A percentile compares a stretch with the other conserved stretches of the same genome.
These are phyloP conservation scores for Trichoderma hamatum DNA, from an alignment of 2,329 filamentous ascomycete species.

Conservation along the genomic window DNA sequence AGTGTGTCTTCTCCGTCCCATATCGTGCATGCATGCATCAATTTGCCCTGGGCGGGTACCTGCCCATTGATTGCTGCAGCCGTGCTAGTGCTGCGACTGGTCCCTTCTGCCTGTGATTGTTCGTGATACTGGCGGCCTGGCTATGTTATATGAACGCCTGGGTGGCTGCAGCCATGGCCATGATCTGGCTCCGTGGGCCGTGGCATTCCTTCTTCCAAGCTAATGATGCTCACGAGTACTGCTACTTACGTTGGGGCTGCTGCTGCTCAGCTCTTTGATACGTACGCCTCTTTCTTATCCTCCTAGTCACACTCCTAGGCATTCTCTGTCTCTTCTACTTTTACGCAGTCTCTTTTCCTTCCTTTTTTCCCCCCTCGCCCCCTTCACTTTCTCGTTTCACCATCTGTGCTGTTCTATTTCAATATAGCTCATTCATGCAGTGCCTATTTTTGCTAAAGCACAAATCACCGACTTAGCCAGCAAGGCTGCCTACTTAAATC, in stretches of 20 bases:
- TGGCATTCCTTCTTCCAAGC: constrained; percentile 17
- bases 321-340: not conserved
- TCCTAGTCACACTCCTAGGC: not conserved
- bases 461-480: not conserved
- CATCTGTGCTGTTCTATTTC: not conserved
- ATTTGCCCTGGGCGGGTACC: not conserved
- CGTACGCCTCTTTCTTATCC: constrained; percentile 19
- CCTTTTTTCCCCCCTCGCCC: not conserved
- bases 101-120: constrained; percentile 5
- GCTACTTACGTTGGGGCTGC: not conserved
- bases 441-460: not conserved
- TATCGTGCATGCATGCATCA: constrained; percentile 8
- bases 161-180: constrained; percentile 26
- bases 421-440: not conserved
- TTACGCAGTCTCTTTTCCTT: not conserved
- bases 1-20: not conserved
- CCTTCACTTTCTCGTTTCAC: not conserved
- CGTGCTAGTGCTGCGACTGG: not conserved
- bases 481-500: not conserved
- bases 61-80: constrained; percentile 14
- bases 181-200: constrained; percentile 20
- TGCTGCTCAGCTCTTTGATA: constrained; percentile 20
- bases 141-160: constrained; percentile 21
- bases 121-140: not conserved
- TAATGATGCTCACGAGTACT: constrained; percentile 11